Conservation (phyloP, 2,329 filamentous ascomycete species). For the Nemania abortiva region DNA sequence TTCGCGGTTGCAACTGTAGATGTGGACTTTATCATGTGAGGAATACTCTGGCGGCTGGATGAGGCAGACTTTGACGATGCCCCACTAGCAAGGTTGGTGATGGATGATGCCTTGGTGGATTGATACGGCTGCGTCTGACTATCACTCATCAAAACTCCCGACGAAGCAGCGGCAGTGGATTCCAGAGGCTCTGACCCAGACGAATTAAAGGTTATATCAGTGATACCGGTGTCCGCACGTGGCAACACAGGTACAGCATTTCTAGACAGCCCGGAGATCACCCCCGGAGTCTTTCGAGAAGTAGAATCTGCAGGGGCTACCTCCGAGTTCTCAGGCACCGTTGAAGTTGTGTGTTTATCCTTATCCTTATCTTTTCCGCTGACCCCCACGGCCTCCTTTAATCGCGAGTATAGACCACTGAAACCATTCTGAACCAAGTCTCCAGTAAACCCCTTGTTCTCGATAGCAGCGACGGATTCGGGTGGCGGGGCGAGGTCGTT, state of each 20-base stretch:
- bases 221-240: slow-evolving; percentile 56
- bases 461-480: slow-evolving; percentile 66
- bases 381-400: slow-evolving; percentile 84
- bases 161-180: slow-evolving; percentile 55
- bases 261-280: slow-evolving; percentile 57
- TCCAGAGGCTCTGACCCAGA: slow-evolving; percentile 49
- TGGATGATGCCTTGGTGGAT: slow-evolving; percentile 63
- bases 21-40: slow-evolving; percentile 53
- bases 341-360: slow-evolving; percentile 41
- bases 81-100: slow-evolving; percentile 57
- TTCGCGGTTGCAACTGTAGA: slow-evolving; percentile 63
- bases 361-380: slow-evolving; percentile 62
- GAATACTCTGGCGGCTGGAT: slow-evolving; percentile 51
- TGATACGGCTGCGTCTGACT: slow-evolving; percentile 56
- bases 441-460: slow-evolving; percentile 76
- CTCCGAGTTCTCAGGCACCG: slow-evolving; percentile 48
- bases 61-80: slow-evolving; percentile 58
- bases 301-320: slow-evolving; percentile 57
- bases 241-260: slow-evolving; percentile 56
- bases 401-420: slow-evolving; percentile 87
- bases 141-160: slow-evolving; percentile 55
- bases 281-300: slow-evolving; percentile 58
- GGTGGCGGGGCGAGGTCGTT: slow-evolving; percentile 87
- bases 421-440: slow-evolving; percentile 87
- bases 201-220: slow-evolving; percentile 53